These are phyloP conservation scores for Diaporthe batatas DNA, from an alignment of 2,329 filamentous ascomycete species.

Conservation along the genomic window DNA sequence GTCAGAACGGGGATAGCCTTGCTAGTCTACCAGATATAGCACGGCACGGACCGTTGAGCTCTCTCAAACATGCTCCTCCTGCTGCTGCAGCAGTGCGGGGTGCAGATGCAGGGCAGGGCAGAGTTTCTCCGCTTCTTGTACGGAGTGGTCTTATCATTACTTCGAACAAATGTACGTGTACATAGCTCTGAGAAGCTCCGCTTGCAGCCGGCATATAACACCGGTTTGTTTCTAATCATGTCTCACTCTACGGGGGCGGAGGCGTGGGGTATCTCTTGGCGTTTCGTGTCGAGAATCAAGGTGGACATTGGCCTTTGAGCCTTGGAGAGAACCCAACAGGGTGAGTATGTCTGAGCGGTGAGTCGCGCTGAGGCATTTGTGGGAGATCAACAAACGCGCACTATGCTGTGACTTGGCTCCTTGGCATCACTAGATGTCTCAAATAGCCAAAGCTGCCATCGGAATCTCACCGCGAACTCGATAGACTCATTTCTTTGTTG, in stretches of 20 bases:
- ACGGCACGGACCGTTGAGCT: slow-evolving; percentile 27
- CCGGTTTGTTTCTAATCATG: background rate
- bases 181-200: background rate
- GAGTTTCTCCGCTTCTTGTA: background rate
- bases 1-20: slow-evolving; percentile 16
- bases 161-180: background rate
- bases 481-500: background rate
- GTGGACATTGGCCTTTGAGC: no score
- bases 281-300: slow-evolving; percentile 12
- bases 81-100: background rate
- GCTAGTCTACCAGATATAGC: slow-evolving; percentile 17
- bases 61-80: slow-evolving; percentile 2
- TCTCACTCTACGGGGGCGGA: background rate
- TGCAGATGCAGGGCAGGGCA: background rate
- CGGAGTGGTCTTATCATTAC: background rate
- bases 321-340: background rate
- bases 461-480: background rate
- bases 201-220: slow-evolving; percentile 3
- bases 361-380: background rate
- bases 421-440: background rate
- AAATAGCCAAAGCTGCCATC: background rate
- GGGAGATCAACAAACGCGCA: background rate
- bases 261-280: background rate
- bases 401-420: background rate
- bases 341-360: background rate